A percentile compares a stretch with the other conserved stretches of the same genome.
Conservation (phyloP, 2,329 filamentous ascomycete genomes). For the Leptographium radiaticola region DNA sequence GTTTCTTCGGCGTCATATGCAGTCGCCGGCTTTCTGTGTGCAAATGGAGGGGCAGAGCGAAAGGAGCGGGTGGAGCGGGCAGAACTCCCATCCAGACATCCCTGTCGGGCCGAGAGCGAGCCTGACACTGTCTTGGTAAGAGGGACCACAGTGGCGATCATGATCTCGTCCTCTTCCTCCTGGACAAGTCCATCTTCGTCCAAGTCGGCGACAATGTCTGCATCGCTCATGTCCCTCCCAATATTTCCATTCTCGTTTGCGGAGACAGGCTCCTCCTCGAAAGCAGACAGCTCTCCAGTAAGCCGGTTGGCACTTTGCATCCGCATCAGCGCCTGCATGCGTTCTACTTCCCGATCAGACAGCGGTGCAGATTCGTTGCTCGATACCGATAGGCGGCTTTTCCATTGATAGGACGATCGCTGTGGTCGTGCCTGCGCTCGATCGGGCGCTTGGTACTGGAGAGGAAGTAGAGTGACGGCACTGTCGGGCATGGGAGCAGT, state of each 20-base stretch:
- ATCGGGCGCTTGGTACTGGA: neutral
- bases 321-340: neutral
- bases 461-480: neutral
- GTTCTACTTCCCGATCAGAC: neutral
- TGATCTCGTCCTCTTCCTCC: constrained; percentile 4
- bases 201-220: constrained; percentile 3
- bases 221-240: too few species aligned
- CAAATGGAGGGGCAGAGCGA: too few species aligned
- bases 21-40: neutral
- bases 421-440: neutral
- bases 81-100: neutral
- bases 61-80: neutral
- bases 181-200: constrained; percentile 2
- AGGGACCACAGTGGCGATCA: constrained; percentile 5
- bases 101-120: neutral
- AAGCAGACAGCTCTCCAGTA: neutral
- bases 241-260: neutral
- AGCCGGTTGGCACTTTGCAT: neutral
- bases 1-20: constrained; percentile 2
- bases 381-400: neutral
- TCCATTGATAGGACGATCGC: neutral
- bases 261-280: neutral
- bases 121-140: neutral
- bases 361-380: neutral
- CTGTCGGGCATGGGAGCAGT: neutral